Conservation (phyloP, 2,329 filamentous ascomycete species). For the Laburnicola sp. region DNA sequence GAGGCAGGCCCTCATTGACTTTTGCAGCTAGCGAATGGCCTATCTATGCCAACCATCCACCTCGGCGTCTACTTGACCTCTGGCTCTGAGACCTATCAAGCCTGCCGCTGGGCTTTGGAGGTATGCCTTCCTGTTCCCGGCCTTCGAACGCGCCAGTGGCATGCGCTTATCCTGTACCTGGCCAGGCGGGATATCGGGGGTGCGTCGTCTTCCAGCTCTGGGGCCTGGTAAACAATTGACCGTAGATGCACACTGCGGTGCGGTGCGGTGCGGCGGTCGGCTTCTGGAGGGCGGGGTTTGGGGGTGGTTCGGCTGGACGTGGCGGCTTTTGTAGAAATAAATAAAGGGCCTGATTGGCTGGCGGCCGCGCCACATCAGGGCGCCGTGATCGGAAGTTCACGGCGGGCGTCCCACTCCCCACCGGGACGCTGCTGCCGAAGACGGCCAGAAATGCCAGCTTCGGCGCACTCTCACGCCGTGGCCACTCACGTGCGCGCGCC, state of each 20-base stretch:
- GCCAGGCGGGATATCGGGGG: conserved; percentile 52
- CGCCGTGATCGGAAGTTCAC: background rate
- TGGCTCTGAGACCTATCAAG: conserved; percentile 60
- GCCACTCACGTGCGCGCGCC: conserved; percentile 27
- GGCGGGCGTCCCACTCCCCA: conserved; percentile 2
- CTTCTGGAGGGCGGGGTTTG: conserved; percentile 3
- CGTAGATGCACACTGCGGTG: conserved; percentile 47
- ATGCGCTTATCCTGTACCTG: conserved; percentile 22
- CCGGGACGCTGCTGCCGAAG: conserved; percentile 16
- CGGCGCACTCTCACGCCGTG: conserved; percentile 24
- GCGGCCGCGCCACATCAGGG: too few species aligned
- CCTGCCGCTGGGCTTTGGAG: conserved; percentile 62
- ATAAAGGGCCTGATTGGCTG: background rate
- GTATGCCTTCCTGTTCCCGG: conserved; percentile 43
- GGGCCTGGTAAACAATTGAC: conserved; percentile 26
- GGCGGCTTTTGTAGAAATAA: background rate
- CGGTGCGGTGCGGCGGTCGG: too few species aligned
- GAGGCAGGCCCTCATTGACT: conserved; percentile 22
- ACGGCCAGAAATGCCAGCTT: conserved; percentile 33
- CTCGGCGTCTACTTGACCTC: conserved; percentile 74
- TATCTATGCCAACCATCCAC: conserved; percentile 70
- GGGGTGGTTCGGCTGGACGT: background rate
- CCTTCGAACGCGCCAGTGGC: conserved; percentile 9
- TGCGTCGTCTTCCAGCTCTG: conserved; percentile 23
- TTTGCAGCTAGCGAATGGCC: conserved; percentile 58